These are phyloP conservation scores for Pseudogymnoascus sp. DNA, from an alignment of 2,329 filamentous ascomycete genomes.

Conservation along the genomic window DNA sequence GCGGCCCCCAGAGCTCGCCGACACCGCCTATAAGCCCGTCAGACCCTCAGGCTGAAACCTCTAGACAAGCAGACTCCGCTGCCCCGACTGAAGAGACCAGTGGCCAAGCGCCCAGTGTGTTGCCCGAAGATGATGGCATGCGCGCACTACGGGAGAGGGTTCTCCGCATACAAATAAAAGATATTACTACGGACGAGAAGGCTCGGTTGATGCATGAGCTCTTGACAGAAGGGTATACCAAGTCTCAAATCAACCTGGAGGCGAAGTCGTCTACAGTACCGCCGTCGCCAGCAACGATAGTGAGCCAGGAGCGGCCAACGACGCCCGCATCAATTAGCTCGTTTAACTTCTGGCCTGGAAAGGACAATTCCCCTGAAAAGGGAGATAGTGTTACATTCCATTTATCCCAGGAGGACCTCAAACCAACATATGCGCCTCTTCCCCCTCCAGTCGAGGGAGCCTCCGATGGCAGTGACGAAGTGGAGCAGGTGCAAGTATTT, in stretches of 20 bases:
- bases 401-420: conserved; percentile 54
- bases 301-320: conserved; percentile 35
- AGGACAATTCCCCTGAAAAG: conserved; percentile 17
- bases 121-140: conserved; percentile 76
- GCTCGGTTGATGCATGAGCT: conserved; percentile 64
- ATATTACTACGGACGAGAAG: conserved; percentile 55
- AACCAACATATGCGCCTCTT: conserved; percentile 58
- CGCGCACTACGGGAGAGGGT: conserved; percentile 58
- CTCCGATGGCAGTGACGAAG: conserved; percentile 20
- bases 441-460: conserved; percentile 28
- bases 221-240: conserved; percentile 61
- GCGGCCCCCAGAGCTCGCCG: neutral
- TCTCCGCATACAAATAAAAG: conserved; percentile 56
- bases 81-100: neutral
- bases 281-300: conserved; percentile 24
- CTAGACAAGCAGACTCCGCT: neutral
- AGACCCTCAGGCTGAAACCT: neutral
- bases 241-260: conserved; percentile 32
- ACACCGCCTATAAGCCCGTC: neutral
- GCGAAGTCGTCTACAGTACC: conserved; percentile 22
- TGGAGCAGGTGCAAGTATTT: conserved; percentile 38
- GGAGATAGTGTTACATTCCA: conserved; percentile 35
- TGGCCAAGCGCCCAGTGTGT: conserved; percentile 19
- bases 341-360: conserved; percentile 47
- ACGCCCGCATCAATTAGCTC: conserved; percentile 44